Evolutionary conservation across 2,329 filamentous ascomycete genomes (phyloP).

Genomic region (Teratosphaeria viscida): DNA sequence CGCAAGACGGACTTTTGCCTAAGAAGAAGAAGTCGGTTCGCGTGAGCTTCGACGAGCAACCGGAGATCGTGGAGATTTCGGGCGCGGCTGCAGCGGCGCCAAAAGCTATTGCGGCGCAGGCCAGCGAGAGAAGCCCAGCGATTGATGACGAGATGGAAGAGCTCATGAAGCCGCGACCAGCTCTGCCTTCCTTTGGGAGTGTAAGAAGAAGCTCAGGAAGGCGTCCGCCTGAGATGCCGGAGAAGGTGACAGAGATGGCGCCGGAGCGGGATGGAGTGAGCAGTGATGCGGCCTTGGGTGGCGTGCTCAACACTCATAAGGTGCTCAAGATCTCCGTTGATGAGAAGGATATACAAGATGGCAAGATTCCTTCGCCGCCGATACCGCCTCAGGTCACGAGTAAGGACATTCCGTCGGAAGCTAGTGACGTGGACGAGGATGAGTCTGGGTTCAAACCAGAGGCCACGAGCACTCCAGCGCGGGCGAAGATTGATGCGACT

Average conservation of each 20-base stretch:
- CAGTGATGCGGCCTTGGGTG: constrained; percentile 50
- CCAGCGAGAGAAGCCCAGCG: constrained; percentile 15
- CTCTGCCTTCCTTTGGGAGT: constrained; percentile 65
- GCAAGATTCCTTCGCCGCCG: constrained; percentile 43
- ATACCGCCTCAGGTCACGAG: constrained; percentile 61
- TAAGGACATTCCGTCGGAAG: constrained; percentile 54
- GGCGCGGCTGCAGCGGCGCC: constrained; percentile 34
- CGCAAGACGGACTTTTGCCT: constrained; percentile 22
- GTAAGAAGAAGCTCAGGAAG: constrained; percentile 36
- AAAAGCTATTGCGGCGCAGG: constrained; percentile 29
- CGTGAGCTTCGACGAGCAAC: constrained; percentile 65
- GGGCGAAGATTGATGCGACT: neutral
- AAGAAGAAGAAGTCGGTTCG: constrained; percentile 55
- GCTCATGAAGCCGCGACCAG: constrained; percentile 63
- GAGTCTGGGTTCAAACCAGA: constrained; percentile 5
- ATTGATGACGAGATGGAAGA: constrained; percentile 50
- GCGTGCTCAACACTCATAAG: constrained; percentile 38
- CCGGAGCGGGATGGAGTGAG: constrained; percentile 41
- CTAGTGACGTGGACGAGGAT: constrained; percentile 42
- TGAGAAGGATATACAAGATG: constrained; percentile 27
- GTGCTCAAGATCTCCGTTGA: constrained; percentile 27
- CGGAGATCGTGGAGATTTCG: constrained; percentile 25
- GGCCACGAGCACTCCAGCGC: constrained; percentile 4
- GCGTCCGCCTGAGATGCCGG: constrained; percentile 33
- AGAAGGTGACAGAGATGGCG: constrained; percentile 39